phyloP scores from a whole-genome alignment of 2,329 filamentous ascomycete genomes.

The Curvularia sp. region DNA sequence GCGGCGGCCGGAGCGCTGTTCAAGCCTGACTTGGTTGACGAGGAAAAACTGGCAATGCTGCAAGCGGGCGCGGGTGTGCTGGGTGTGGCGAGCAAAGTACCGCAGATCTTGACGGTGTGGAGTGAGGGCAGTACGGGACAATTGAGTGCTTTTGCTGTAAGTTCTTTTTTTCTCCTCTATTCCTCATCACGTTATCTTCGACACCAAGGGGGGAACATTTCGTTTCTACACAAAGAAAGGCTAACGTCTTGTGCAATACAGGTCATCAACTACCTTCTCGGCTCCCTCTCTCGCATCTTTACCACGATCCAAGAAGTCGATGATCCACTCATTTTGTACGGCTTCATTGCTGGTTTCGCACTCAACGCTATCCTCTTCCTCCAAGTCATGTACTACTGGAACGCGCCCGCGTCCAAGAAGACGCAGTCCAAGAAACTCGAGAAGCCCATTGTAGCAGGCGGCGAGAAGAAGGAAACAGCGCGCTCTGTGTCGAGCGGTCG shows the following conservation, averaged over 20 bases:
- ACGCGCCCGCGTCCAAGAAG: constrained; percentile 58
- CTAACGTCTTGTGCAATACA: constrained; percentile 48
- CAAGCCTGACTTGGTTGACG: constrained; percentile 68
- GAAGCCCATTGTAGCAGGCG: constrained; percentile 43
- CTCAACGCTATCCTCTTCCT: constrained; percentile 85
- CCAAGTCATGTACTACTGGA: constrained; percentile 99
- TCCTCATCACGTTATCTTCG: background rate
- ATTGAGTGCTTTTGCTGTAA: constrained; percentile 92
- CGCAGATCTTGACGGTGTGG: constrained; percentile 89
- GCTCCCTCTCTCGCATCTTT: constrained; percentile 93
- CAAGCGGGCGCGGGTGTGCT: constrained; percentile 85
- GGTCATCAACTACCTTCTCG: constrained; percentile 98
- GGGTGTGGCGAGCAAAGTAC: constrained; percentile 88
- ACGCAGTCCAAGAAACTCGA: constrained; percentile 50
- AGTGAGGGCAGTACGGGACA: constrained; percentile 89
- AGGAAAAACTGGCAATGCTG: constrained; percentile 72
- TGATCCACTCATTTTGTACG: constrained; percentile 94
- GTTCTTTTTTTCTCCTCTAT: constrained; percentile 40
- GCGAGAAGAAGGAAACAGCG: constrained; percentile 40
- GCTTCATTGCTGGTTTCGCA: constrained; percentile 89
- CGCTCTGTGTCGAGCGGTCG: constrained; percentile 48
- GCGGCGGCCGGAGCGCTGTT: constrained; percentile 75
- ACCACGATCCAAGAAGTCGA: constrained; percentile 97
- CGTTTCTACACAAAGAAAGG: too few species aligned
- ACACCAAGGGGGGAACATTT: background rate